Conservation (phyloP, 192 early-diverging fungal species). For the Entomortierella beljakovae region DNA sequence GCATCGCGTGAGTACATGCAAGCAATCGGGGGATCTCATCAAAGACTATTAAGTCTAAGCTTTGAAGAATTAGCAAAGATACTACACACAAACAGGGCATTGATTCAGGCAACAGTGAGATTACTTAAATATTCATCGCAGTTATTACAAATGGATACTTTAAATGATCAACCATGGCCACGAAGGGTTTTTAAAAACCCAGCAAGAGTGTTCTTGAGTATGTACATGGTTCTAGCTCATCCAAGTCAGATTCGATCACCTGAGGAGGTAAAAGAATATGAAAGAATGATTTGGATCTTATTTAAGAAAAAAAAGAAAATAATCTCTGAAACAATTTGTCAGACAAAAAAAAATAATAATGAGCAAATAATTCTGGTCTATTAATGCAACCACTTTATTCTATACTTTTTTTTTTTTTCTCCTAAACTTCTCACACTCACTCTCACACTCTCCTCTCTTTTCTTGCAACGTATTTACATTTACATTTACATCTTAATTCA, state of each 20-base stretch:
- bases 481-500: not conserved
- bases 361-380: too few species aligned
- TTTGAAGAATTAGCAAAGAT: conserved; percentile 45
- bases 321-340: too few species aligned
- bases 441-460: not conserved
- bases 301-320: not conserved
- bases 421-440: not conserved
- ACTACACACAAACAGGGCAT: conserved; percentile 42
- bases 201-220: conserved; percentile 75
- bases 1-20: conserved; percentile 41
- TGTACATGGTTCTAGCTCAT: conserved; percentile 78
- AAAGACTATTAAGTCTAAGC: conserved; percentile 16
- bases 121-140: conserved; percentile 47
- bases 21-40: conserved; percentile 41
- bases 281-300: conserved; percentile 5
- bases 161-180: not conserved
- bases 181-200: conserved; percentile 19
- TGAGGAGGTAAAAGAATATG: conserved; percentile 60
- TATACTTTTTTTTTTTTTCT: not conserved
- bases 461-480: too few species aligned
- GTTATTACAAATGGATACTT: conserved; percentile 16
- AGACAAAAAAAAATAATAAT: too few species aligned
- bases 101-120: conserved; percentile 56
- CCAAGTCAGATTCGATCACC: conserved; percentile 70
- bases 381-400: not conserved